Percentiles rank a stretch among this genome's conserved stretches.
Evolutionary conservation across 2,329 filamentous ascomycete species (phyloP).

Genomic region (Microsporum canis): DNA sequence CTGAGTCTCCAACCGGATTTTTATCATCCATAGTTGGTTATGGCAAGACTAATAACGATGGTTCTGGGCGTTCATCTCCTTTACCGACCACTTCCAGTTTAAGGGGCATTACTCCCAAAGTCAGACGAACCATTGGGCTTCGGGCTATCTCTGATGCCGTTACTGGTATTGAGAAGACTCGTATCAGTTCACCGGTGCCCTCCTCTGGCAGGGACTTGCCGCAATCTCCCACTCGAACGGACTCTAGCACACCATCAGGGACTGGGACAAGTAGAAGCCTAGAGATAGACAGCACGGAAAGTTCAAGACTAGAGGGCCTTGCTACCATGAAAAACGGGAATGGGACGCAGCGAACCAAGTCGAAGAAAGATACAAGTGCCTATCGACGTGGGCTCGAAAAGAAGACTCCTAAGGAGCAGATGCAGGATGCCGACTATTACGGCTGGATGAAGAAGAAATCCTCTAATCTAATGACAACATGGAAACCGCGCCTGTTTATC

Average conservation of each 20-base stretch:
- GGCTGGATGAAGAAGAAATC: slow-evolving; percentile 99
- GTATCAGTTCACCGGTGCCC: slow-evolving; percentile 32
- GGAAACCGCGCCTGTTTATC: slow-evolving; percentile 94
- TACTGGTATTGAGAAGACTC: slow-evolving; percentile 43
- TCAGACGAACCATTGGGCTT: slow-evolving; percentile 55
- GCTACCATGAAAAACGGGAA: slow-evolving; percentile 42
- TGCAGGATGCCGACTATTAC: slow-evolving; percentile 77
- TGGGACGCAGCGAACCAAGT: slow-evolving; percentile 45
- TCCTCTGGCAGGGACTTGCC: slow-evolving; percentile 42
- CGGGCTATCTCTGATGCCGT: slow-evolving; percentile 71
- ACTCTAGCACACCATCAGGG: slow-evolving; percentile 48
- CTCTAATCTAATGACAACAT: slow-evolving; percentile 89
- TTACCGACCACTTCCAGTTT: slow-evolving; percentile 33
- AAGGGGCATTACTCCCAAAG: slow-evolving; percentile 49
- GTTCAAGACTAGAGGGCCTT: slow-evolving; percentile 37
- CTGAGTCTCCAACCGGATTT: slow-evolving; percentile 29
- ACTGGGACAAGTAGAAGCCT: slow-evolving; percentile 52
- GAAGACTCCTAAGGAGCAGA: slow-evolving; percentile 70
- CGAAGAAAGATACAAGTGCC: slow-evolving; percentile 89
- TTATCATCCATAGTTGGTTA: slow-evolving; percentile 35
- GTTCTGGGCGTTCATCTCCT: slow-evolving; percentile 39
- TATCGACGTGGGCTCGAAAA: slow-evolving; percentile 79
- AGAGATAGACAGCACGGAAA: slow-evolving; percentile 64
- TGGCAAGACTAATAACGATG: slow-evolving; percentile 33
- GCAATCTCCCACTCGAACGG: slow-evolving; percentile 61